Evolutionary conservation across 192 early-diverging fungal genomes (phyloP).

Genomic region (Podila clonocystis): DNA sequence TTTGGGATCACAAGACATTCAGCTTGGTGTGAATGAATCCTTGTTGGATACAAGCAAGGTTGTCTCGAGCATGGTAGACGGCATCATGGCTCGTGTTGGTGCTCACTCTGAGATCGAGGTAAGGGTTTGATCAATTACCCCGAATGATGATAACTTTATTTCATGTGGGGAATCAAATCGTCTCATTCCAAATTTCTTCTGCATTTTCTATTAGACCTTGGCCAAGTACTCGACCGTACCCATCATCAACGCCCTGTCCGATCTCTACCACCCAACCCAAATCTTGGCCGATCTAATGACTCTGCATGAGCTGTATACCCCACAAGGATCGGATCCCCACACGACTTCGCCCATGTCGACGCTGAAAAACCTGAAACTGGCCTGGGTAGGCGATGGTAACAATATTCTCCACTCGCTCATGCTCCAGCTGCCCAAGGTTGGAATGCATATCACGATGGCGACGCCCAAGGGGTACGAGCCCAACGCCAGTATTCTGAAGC

Average conservation of each 20-base stretch:
- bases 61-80: slow-evolving; percentile 95
- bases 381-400: slow-evolving; percentile 99
- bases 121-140: slow-evolving; percentile 5
- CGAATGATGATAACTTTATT: neutral
- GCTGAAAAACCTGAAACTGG: slow-evolving; percentile 79
- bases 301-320: slow-evolving; percentile 82
- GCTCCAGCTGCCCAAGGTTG: slow-evolving; percentile 89
- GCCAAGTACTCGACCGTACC: slow-evolving; percentile 91
- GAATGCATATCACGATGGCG: slow-evolving; percentile 82
- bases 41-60: slow-evolving; percentile 90
- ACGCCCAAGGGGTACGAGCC: slow-evolving; percentile 87
- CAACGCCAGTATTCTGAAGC: slow-evolving; percentile 73
- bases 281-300: slow-evolving; percentile 96
- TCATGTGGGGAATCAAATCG: neutral
- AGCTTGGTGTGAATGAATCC: slow-evolving; percentile 95
- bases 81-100: slow-evolving; percentile 94
- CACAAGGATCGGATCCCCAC: slow-evolving; percentile 53
- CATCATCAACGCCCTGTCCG: slow-evolving; percentile 95
- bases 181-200: neutral
- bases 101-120: slow-evolving; percentile 90
- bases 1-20: slow-evolving; percentile 94
- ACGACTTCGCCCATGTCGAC: slow-evolving; percentile 61
- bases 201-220: slow-evolving; percentile 62
- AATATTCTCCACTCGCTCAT: slow-evolving; percentile 95
- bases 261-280: slow-evolving; percentile 97